A percentile compares a stretch with the other conserved stretches of the same genome.
Evolutionary conservation across 768 basidiomycete species (phyloP).

Genomic region (Boletus sp.): DNA sequence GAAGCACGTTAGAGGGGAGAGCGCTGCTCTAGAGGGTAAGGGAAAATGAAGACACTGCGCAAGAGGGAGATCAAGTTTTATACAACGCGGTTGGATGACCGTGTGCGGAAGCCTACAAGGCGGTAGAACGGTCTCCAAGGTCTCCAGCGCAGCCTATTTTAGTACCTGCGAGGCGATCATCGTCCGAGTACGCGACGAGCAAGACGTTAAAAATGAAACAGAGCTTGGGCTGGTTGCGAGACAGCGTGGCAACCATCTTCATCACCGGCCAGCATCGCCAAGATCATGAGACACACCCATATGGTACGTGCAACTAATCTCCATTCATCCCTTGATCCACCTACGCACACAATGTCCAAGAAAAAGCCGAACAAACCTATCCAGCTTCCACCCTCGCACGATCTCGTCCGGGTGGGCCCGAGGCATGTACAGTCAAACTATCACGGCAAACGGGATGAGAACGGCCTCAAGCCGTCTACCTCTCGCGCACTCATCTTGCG

Average conservation of each 20-base stretch:
- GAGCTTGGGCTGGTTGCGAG: background rate
- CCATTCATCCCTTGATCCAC: background rate
- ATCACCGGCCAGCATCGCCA: background rate
- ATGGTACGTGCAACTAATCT: background rate
- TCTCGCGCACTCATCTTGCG: constrained; percentile 70
- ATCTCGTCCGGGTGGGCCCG: constrained; percentile 55
- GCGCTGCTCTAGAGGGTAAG: background rate
- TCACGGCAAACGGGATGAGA: constrained; percentile 42
- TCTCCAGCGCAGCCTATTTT: background rate
- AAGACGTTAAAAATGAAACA: background rate
- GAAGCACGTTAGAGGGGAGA: background rate
- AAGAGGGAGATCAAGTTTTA: background rate
- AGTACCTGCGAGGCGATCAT: background rate
- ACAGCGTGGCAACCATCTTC: background rate
- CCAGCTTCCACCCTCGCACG: constrained; percentile 29
- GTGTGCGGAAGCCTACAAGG: background rate
- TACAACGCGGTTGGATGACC: background rate
- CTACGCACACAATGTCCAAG: constrained; percentile 28
- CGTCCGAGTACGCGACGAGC: background rate
- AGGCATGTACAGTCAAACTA: constrained; percentile 41
- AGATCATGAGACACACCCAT: background rate
- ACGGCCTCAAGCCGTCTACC: constrained; percentile 59
- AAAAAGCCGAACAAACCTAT: constrained; percentile 21
- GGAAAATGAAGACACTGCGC: too few species aligned
- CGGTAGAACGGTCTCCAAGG: constrained; percentile 3